Conservation (phyloP, 352 stramenopile species). For the Aphanomyces invadans region DNA sequence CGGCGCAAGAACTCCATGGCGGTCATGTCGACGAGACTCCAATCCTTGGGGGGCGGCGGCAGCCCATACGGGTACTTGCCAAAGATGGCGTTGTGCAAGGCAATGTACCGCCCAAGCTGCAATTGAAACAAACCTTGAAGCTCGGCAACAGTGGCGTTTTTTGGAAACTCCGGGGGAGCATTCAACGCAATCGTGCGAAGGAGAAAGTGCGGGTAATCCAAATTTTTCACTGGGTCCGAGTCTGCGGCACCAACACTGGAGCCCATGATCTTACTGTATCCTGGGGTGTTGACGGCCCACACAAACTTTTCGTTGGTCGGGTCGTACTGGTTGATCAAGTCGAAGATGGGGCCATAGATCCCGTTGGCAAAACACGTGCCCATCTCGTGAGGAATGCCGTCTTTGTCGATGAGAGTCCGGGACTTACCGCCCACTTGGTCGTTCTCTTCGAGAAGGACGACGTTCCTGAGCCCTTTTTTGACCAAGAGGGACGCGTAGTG, state of each 20-base stretch:
- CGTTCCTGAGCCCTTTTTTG: slow-evolving; percentile 20
- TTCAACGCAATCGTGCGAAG: neutral
- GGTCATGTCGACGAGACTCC: neutral
- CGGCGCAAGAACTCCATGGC: neutral
- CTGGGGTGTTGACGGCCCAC: neutral
- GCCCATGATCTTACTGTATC: neutral
- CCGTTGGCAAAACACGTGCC: neutral
- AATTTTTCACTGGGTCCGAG: neutral
- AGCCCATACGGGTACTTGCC: neutral
- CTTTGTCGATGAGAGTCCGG: neutral
- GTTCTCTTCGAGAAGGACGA: slow-evolving; percentile 19
- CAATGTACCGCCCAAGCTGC: neutral
- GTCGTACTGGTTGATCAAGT: neutral
- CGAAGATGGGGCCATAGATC: neutral
- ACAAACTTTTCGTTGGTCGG: neutral
- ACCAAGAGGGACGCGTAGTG: slow-evolving; percentile 10
- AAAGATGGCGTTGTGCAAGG: neutral
- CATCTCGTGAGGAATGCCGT: neutral
- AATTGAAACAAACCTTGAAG: neutral
- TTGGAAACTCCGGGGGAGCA: neutral
- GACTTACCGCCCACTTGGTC: neutral
- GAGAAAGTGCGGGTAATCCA: neutral
- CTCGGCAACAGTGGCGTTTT: neutral
- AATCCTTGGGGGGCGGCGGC: neutral
- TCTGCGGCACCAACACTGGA: neutral